Evolutionary conservation across 2,329 filamentous ascomycete species (phyloP).

Genomic region (Sordariomycetes sp.): DNA sequence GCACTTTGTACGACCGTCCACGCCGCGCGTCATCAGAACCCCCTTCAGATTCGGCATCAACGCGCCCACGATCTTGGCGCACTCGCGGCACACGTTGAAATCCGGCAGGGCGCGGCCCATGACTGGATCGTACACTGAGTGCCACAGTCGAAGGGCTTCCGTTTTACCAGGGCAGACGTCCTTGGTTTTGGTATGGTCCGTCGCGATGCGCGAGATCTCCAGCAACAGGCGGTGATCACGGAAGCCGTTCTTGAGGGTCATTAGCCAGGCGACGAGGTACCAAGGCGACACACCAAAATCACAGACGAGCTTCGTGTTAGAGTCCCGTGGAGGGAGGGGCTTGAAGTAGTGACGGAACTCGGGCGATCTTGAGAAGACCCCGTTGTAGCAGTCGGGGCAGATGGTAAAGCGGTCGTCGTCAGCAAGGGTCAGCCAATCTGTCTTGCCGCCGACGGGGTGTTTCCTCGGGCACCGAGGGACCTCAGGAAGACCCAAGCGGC

Average conservation of each 20-base stretch:
- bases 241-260: slow-evolving; percentile 61
- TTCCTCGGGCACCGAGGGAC: slow-evolving; percentile 61
- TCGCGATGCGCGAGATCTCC: slow-evolving; percentile 53
- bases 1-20: slow-evolving; percentile 40
- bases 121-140: slow-evolving; percentile 60
- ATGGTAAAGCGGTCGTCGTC: slow-evolving; percentile 64
- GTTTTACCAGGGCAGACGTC: slow-evolving; percentile 47
- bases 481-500: slow-evolving; percentile 27
- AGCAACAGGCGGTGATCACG: slow-evolving; percentile 60
- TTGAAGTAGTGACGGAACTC: slow-evolving; percentile 56
- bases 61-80: slow-evolving; percentile 59
- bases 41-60: slow-evolving; percentile 64
- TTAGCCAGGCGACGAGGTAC: slow-evolving; percentile 75
- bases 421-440: slow-evolving; percentile 74
- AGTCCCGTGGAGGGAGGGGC: slow-evolving; percentile 15
- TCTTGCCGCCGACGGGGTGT: slow-evolving; percentile 47
- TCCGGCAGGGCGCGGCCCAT: slow-evolving; percentile 53
- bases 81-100: slow-evolving; percentile 68
- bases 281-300: slow-evolving; percentile 70
- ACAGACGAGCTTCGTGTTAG: slow-evolving; percentile 53
- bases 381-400: slow-evolving; percentile 69
- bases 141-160: slow-evolving; percentile 56
- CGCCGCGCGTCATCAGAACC: slow-evolving; percentile 42
- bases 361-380: slow-evolving; percentile 56
- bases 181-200: slow-evolving; percentile 29